Conservation (phyloP, 2,329 filamentous ascomycete species). For the Verticillium zaregamsianum region DNA sequence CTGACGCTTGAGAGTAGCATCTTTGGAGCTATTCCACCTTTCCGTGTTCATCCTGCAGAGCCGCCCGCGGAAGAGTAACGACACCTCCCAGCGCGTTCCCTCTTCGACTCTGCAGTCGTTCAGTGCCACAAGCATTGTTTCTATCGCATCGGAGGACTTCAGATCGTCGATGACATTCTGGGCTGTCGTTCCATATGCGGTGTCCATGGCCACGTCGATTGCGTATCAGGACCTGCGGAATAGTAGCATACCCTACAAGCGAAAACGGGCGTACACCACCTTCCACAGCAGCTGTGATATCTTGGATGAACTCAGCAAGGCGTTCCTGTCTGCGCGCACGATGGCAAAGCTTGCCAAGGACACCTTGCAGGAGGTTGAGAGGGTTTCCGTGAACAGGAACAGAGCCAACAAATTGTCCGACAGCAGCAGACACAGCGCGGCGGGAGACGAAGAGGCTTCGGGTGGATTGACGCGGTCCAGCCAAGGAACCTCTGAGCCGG, state of each 20-base stretch:
- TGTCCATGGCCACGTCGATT: slow-evolving; percentile 17
- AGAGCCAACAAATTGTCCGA: neutral
- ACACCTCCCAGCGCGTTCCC: slow-evolving; percentile 9
- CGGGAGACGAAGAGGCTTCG: neutral
- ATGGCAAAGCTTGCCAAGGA: slow-evolving; percentile 14
- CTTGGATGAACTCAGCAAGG: slow-evolving; percentile 13
- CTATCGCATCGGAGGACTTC: slow-evolving; percentile 15
- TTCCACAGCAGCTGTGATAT: slow-evolving; percentile 16
- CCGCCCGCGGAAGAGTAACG: slow-evolving; percentile 8
- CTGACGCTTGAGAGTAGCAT: slow-evolving; percentile 7
- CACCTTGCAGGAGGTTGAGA: slow-evolving; percentile 13
- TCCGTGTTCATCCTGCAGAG: slow-evolving; percentile 16
- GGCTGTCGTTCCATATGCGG: slow-evolving; percentile 17
- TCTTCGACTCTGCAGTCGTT: slow-evolving; percentile 13
- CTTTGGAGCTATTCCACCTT: slow-evolving; percentile 18
- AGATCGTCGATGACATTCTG: slow-evolving; percentile 15
- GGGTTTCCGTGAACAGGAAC: slow-evolving; percentile 3
- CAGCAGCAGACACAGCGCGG: neutral
- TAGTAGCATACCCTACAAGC: slow-evolving; percentile 14
- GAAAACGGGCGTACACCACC: slow-evolving; percentile 10
- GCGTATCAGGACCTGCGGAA: slow-evolving; percentile 18
- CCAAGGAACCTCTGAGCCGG: neutral
- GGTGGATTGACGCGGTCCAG: neutral
- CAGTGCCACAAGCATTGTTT: slow-evolving; percentile 15
- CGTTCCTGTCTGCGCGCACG: slow-evolving; percentile 12